Conservation (phyloP, 2,329 filamentous ascomycete genomes). For the Aspergillus udagawae region DNA sequence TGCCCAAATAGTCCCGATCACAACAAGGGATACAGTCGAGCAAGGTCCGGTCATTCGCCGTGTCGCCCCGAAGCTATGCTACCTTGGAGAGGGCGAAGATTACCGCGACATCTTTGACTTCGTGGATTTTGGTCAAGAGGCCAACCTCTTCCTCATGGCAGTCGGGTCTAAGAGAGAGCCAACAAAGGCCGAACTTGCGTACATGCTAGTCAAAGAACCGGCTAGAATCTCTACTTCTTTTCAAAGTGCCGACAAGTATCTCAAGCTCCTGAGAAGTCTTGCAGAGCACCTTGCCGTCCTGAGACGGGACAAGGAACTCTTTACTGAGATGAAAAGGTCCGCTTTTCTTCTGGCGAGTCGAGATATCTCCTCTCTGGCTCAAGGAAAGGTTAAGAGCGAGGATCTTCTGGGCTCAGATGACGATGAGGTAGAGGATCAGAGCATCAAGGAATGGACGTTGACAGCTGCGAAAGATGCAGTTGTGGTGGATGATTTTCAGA, state of each 20-base stretch:
- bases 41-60: conserved; percentile 47
- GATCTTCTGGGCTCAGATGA: conserved; percentile 27
- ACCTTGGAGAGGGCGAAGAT: conserved; percentile 67
- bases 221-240: conserved; percentile 75
- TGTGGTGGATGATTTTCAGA: conserved; percentile 82
- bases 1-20: conserved; percentile 69
- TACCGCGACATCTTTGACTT: conserved; percentile 96
- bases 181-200: conserved; percentile 78
- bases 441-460: conserved; percentile 75
- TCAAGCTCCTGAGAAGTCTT: conserved; percentile 74
- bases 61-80: conserved; percentile 69
- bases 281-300: conserved; percentile 67
- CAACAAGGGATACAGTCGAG: conserved; percentile 28
- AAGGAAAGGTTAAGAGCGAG: conserved; percentile 14
- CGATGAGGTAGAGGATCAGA: conserved; percentile 59
- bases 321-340: conserved; percentile 68
- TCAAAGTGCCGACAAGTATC: conserved; percentile 78
- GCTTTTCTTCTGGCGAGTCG: conserved; percentile 80
- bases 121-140: conserved; percentile 84
- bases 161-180: conserved; percentile 91
- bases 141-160: conserved; percentile 81
- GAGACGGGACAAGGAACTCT: conserved; percentile 74
- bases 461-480: conserved; percentile 68
- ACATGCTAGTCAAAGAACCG: conserved; percentile 78
- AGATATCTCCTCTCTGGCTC: conserved; percentile 52